Conservation (phyloP, 1,284 basidiomycete species). For the Ceratobasidium sp. region DNA sequence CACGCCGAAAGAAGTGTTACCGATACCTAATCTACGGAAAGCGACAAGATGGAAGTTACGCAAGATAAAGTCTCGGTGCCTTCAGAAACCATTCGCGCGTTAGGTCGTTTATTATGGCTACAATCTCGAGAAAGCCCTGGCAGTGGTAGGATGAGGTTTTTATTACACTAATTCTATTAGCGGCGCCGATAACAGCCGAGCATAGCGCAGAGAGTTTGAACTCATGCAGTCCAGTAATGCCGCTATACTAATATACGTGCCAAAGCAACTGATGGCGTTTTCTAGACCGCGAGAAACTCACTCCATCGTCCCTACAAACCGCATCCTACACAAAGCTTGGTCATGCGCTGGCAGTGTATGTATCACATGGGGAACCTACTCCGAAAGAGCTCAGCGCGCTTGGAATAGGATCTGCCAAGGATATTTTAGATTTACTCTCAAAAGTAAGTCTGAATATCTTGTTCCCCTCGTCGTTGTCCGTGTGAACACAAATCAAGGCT, state of each 20-base stretch:
- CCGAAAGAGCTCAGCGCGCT: conserved; percentile 67
- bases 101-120: conserved; percentile 78
- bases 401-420: conserved; percentile 65
- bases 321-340: conserved; percentile 69
- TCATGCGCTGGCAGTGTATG: conserved; percentile 63
- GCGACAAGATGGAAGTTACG: conserved; percentile 44
- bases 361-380: conserved; percentile 67
- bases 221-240: conserved; percentile 78
- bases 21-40: conserved; percentile 39
- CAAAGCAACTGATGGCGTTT: background rate
- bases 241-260: conserved; percentile 40
- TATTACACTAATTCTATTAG: conserved; percentile 15
- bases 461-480: too few species aligned
- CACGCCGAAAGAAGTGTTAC: conserved; percentile 60
- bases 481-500: background rate
- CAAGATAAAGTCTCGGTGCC: conserved; percentile 60
- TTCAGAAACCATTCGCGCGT: conserved; percentile 75
- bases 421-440: conserved; percentile 76
- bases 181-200: background rate
- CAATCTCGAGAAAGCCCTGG: conserved; percentile 65
- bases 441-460: too few species aligned
- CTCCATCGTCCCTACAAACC: conserved; percentile 60
- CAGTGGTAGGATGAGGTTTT: conserved; percentile 67
- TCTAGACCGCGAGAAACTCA: conserved; percentile 63
- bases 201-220: conserved; percentile 72